Evolutionary conservation across 2,329 filamentous ascomycete species (phyloP), one percentile per base, ranked within the genome.

Genomic region (Epichloe glyceriae): DNA sequence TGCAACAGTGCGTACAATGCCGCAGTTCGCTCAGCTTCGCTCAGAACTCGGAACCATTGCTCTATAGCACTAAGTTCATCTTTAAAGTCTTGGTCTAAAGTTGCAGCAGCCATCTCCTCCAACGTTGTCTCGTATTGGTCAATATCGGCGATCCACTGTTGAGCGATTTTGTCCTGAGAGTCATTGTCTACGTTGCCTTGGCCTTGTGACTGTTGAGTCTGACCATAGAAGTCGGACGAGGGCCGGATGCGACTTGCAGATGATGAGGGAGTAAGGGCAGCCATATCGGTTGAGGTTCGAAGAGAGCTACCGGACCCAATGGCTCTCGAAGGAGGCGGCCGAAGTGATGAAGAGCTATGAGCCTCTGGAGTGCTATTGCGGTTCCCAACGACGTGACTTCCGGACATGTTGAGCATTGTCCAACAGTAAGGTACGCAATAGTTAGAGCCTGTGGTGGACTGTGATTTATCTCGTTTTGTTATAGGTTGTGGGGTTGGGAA

Each of bases 61-160:
- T 98, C 93, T 64, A 98, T 98, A 59, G 93, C 93, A 65, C 89
- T 96, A 54, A 98, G 79, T 70, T 98, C 93, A 69, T 97, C 93
- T 73, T 98, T 98, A 76, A 98, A 98, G 65, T 98, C 93, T 73
- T 98, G 93, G 65, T 98, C 93, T 50, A 97, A 75, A n/a, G 93
- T 97, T 30, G 93, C 93, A 34, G 91, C 90, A 42, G 93, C 93
- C 93, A 98, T 98, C 67, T 98, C 93, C 69, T 97, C 93, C 62
- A 98, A 71, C 1, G 93, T 98, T n/a, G 84, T 95, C 74, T 98
- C 93, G 63, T 96, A 96, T 68, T 97, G 91, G 66, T 98, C 93
- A 59, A 98, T 97, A 62, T 98, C 93, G 51, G 91, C 89, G 61
- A 98, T 91, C 93, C 93, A 98, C 70, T 98, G 90, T 72, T 96